These are phyloP conservation scores for Basipetospora chlamydospora DNA, from an alignment of 2,329 filamentous ascomycete genomes.

Conservation along the genomic window DNA sequence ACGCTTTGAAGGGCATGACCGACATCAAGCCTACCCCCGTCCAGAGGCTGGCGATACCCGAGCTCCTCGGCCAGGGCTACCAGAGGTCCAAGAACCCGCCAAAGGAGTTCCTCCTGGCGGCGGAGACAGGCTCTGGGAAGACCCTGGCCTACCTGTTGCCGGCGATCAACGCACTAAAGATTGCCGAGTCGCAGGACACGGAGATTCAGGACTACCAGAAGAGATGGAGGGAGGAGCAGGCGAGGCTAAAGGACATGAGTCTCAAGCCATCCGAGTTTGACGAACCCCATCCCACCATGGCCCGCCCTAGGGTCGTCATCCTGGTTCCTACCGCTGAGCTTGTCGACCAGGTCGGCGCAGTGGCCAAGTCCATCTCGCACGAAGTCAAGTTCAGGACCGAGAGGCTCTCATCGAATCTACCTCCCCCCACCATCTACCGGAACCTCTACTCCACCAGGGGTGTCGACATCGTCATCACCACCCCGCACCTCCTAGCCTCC, in stretches of 20 bases:
- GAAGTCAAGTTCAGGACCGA: conserved; percentile 75
- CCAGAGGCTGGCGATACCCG: conserved; percentile 77
- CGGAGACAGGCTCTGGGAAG: conserved; percentile 95
- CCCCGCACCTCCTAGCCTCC: conserved; percentile 76
- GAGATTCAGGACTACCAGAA: conserved; percentile 43
- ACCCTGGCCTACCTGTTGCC: conserved; percentile 87
- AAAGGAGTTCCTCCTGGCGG: conserved; percentile 65
- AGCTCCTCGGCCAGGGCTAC: conserved; percentile 45
- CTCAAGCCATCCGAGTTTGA: conserved; percentile 50
- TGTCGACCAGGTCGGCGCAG: conserved; percentile 68
- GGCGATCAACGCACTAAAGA: conserved; percentile 71
- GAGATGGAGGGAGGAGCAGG: conserved; percentile 38
- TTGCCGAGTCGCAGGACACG: conserved; percentile 48
- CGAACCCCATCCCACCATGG: conserved; percentile 58
- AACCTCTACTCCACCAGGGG: conserved; percentile 68
- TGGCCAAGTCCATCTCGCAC: conserved; percentile 75
- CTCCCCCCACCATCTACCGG: conserved; percentile 65
- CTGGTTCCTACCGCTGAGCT: conserved; percentile 87
- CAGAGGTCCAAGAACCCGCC: conserved; percentile 15
- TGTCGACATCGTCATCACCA: conserved; percentile 75
- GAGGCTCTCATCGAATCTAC: conserved; percentile 64
- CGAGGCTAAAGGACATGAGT: conserved; percentile 36
- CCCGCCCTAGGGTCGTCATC: conserved; percentile 69
- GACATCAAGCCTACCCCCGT: conserved; percentile 76
- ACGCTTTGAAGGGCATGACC: conserved; percentile 60